Evolutionary conservation across 805 yeast species (phyloP).

Genomic region (Ascoidea tarda): DNA sequence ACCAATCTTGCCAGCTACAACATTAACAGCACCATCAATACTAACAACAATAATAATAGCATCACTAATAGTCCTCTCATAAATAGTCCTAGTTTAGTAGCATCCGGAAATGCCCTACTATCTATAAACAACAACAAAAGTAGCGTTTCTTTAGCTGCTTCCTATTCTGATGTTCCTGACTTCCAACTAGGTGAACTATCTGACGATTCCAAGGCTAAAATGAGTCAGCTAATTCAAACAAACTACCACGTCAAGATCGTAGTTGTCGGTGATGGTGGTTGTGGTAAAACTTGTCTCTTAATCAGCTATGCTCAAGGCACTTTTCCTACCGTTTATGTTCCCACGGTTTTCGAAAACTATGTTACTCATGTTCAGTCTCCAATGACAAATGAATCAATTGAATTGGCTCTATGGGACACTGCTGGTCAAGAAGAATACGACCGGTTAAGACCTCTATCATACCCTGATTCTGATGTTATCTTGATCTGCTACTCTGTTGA

Average conservation of each 20-base stretch:
- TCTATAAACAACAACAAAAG: not conserved
- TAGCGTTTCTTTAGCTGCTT: not conserved
- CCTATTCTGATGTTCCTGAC: conserved; percentile 8
- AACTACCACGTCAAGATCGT: conserved; percentile 43
- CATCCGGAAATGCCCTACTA: not conserved
- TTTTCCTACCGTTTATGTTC: conserved; percentile 64
- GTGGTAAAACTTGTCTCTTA: conserved; percentile 77
- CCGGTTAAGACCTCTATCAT: conserved; percentile 62
- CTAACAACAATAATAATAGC: too few relatives aligned
- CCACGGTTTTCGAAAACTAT: conserved; percentile 75
- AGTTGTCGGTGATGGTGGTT: conserved; percentile 81
- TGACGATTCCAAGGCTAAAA: not conserved
- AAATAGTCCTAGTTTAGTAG: not conserved
- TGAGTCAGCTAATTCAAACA: conserved; percentile 7
- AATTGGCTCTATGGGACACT: conserved; percentile 76
- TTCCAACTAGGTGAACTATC: conserved; percentile 4
- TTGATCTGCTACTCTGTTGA: conserved; percentile 67
- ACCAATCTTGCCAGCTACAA: not conserved
- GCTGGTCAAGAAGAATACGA: conserved; percentile 87
- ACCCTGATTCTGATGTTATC: conserved; percentile 66
- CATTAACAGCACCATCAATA: not conserved
- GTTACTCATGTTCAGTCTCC: conserved; percentile 38
- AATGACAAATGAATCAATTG: conserved; percentile 33
- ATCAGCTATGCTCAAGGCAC: conserved; percentile 50
- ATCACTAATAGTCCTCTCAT: not conserved